These are phyloP conservation scores for Amphichorda felina DNA, from an alignment of 2,329 filamentous ascomycete genomes.

Conservation along the genomic window DNA sequence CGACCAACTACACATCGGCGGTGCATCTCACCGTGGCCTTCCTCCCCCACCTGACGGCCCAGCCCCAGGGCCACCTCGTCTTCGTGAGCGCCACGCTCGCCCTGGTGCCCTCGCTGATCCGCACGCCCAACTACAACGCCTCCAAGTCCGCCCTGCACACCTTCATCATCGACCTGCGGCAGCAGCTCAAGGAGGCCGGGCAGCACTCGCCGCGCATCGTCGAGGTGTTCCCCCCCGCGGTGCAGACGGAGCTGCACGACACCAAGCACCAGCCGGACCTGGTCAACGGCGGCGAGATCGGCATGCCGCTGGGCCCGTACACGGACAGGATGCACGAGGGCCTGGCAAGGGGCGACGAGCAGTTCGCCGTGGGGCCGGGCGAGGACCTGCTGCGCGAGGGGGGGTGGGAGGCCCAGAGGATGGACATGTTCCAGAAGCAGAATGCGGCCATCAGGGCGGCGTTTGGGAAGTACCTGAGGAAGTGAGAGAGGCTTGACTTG, in stretches of 20 bases:
- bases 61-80: conserved; percentile 7
- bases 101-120: conserved; percentile 9
- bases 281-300: conserved; percentile 15
- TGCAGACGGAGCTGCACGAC: conserved; percentile 15
- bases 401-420: conserved; percentile 10
- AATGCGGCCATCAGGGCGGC: not conserved
- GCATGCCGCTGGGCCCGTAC: conserved; percentile 26
- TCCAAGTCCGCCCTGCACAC: conserved; percentile 14
- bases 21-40: conserved; percentile 14
- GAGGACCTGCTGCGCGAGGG: conserved; percentile 11
- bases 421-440: conserved; percentile 8
- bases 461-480: not conserved
- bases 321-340: conserved; percentile 21
- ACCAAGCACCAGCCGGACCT: conserved; percentile 13
- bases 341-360: conserved; percentile 9
- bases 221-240: conserved; percentile 16
- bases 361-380: conserved; percentile 11
- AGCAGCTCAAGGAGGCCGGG: conserved; percentile 9
- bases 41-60: conserved; percentile 11
- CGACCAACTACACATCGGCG: conserved; percentile 14
- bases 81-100: conserved; percentile 13
- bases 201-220: conserved; percentile 8
- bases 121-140: conserved; percentile 15
- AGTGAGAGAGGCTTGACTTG: too few relatives aligned
- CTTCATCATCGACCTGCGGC: conserved; percentile 11